Evolutionary conservation across 257 asterid species (phyloP).

Genomic region (Leptodermis oblonga): DNA sequence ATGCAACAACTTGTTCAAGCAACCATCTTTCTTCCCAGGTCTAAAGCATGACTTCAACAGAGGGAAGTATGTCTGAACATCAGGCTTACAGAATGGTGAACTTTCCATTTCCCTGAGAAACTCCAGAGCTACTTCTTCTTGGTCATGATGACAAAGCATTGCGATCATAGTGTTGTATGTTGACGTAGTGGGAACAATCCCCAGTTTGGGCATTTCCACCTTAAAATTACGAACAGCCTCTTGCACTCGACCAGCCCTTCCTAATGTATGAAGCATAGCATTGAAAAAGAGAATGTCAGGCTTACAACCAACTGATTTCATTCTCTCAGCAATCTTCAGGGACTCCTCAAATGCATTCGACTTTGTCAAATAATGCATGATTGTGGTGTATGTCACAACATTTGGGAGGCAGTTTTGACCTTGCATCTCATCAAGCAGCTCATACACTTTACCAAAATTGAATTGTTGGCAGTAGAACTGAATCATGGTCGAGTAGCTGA

Average conservation of each 20-base stretch:
- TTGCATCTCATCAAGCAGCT: conserved; percentile 78
- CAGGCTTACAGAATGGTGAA: conserved; percentile 67
- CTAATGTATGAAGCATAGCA: conserved; percentile 63
- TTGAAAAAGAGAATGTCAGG: conserved; percentile 72
- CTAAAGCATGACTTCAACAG: conserved; percentile 51
- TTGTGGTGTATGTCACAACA: conserved; percentile 66
- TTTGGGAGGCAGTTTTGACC: conserved; percentile 56
- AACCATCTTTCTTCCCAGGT: conserved; percentile 30
- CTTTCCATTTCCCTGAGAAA: conserved; percentile 48
- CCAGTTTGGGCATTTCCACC: conserved; percentile 47
- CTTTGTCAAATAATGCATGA: conserved; percentile 66
- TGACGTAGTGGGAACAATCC: conserved; percentile 57
- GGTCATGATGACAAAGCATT: conserved; percentile 60
- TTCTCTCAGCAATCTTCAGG: conserved; percentile 47
- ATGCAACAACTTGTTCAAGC: conserved; percentile 40
- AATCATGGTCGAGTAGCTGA: conserved; percentile 69
- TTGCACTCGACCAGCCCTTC: conserved; percentile 44
- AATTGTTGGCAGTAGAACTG: conserved; percentile 53
- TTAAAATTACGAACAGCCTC: conserved; percentile 50
- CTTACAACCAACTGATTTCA: conserved; percentile 53
- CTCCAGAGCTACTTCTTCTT: conserved; percentile 47
- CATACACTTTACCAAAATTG: conserved; percentile 48
- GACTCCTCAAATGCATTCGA: conserved; percentile 54
- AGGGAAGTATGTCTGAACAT: conserved; percentile 65
- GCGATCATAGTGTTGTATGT: conserved; percentile 81